These are phyloP conservation scores for Talaromyces stipitatus DNA, from an alignment of 495 filamentous ascomycete genomes.

Conservation along the genomic window DNA sequence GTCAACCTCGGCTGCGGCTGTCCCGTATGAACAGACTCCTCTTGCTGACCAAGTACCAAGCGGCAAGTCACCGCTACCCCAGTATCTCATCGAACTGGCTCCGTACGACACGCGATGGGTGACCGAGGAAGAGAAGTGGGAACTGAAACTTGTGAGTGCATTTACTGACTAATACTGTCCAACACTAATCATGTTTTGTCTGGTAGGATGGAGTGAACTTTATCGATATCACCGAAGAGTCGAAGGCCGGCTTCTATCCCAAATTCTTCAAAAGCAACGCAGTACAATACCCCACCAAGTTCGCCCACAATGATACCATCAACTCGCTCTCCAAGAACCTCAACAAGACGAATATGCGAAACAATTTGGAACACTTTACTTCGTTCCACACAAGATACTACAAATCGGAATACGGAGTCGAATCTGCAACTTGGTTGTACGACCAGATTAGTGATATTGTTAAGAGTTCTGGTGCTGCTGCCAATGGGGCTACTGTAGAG, in stretches of 20 bases:
- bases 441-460: slow-evolving; percentile 66
- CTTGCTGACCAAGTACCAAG: slow-evolving; percentile 22
- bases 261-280: slow-evolving; percentile 19
- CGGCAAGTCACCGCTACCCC: not conserved
- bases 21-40: slow-evolving; percentile 31
- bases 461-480: slow-evolving; percentile 56
- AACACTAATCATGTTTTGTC: not conserved
- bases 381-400: slow-evolving; percentile 86
- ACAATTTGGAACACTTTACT: slow-evolving; percentile 70
- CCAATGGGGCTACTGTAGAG: slow-evolving; percentile 59
- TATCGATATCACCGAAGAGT: slow-evolving; percentile 82
- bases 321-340: slow-evolving; percentile 58
- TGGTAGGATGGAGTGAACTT: slow-evolving; percentile 73
- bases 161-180: not conserved
- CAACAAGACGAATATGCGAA: slow-evolving; percentile 67
- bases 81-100: slow-evolving; percentile 75
- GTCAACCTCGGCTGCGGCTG: slow-evolving; percentile 20
- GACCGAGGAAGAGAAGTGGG: slow-evolving; percentile 93
- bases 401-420: slow-evolving; percentile 73
- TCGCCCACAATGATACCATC: slow-evolving; percentile 58
- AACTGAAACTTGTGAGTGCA: slow-evolving; percentile 64
- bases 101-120: slow-evolving; percentile 82
- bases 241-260: slow-evolving; percentile 26
- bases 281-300: slow-evolving; percentile 58
- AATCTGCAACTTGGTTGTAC: slow-evolving; percentile 87